Evolutionary conservation across 306 rosid genomes (phyloP).

Genomic region (Calophaca sinica): DNA sequence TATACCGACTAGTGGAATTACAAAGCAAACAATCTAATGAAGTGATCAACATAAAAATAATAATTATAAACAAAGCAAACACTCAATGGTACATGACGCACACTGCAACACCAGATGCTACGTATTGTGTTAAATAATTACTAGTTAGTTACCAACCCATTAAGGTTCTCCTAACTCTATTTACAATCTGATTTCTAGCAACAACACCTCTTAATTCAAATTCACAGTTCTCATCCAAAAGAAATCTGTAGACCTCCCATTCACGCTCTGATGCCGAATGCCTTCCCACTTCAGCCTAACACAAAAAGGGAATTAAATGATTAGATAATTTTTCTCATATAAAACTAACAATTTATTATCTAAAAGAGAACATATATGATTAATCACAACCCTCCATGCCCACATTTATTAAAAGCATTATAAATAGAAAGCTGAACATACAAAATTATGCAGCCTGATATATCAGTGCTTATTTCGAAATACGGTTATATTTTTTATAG

Average conservation of each 20-base stretch:
- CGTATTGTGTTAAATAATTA: not conserved
- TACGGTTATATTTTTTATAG: not conserved
- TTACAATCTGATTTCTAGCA: constrained; percentile 73
- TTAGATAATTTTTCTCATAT: constrained; percentile 5
- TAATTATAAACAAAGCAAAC: constrained; percentile 6
- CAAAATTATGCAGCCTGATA: not conserved
- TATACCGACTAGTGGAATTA: not conserved
- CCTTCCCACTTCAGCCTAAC: constrained; percentile 86
- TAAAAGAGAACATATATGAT: not conserved
- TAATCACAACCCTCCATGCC: not conserved
- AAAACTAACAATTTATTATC: constrained; percentile 11
- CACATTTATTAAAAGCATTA: too few relatives aligned
- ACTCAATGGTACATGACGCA: constrained; percentile 10
- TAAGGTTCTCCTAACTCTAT: constrained; percentile 76
- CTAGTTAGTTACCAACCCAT: constrained; percentile 70
- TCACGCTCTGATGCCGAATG: constrained; percentile 69
- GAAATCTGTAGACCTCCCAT: constrained; percentile 88
- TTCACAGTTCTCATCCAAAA: constrained; percentile 72
- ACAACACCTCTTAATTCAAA: constrained; percentile 52
- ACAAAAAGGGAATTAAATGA: not conserved
- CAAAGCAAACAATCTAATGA: not conserved
- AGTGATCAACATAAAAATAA: not conserved
- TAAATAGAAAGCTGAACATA: not conserved
- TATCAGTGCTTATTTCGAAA: constrained; percentile 16
- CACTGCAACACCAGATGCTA: constrained; percentile 28